These are phyloP conservation scores for Phylloboletellus chloephorus DNA, from an alignment of 1,284 basidiomycete species.

Conservation along the genomic window DNA sequence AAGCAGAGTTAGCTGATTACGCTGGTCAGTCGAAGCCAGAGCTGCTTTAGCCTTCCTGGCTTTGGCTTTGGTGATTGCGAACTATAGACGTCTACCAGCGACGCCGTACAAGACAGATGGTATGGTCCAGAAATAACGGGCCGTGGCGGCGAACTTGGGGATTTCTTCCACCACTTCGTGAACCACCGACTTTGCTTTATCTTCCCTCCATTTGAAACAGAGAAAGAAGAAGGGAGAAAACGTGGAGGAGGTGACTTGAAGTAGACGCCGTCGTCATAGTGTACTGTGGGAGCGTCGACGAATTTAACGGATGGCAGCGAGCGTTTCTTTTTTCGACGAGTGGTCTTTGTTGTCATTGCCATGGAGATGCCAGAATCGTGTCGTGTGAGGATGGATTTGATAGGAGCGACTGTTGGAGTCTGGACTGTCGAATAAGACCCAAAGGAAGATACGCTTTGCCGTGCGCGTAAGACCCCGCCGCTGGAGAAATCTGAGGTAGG, in stretches of 20 bases:
- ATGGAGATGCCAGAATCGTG: constrained; percentile 33
- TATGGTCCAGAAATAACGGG: constrained; percentile 32
- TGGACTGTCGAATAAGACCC: constrained; percentile 28
- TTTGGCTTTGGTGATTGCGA: constrained; percentile 14
- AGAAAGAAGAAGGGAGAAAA: constrained; percentile 16
- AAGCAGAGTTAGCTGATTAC: constrained; percentile 9
- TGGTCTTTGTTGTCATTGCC: constrained; percentile 28
- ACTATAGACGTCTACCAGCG: constrained; percentile 26
- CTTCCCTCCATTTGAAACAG: no score
- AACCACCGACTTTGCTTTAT: constrained; percentile 22
- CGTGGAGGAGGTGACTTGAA: constrained; percentile 19
- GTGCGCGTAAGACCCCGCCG: constrained; percentile 19
- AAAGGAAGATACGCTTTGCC: constrained; percentile 33
- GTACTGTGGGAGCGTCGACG: constrained; percentile 37
- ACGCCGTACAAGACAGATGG: constrained; percentile 26
- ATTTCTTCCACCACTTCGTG: constrained; percentile 26
- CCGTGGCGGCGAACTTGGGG: constrained; percentile 20
- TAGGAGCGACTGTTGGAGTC: constrained; percentile 16
- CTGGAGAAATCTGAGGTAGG: constrained; percentile 15
- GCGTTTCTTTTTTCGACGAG: constrained; percentile 29
- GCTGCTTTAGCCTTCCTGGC: constrained; percentile 24
- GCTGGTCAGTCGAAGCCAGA: constrained; percentile 26
- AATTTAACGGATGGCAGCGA: constrained; percentile 42
- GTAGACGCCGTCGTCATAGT: constrained; percentile 30
- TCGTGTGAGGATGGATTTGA: constrained; percentile 33